Percentiles rank a stretch among this genome's conserved stretches.
Conservation (phyloP, 805 yeast genomes). For the Candida loeiensis region DNA sequence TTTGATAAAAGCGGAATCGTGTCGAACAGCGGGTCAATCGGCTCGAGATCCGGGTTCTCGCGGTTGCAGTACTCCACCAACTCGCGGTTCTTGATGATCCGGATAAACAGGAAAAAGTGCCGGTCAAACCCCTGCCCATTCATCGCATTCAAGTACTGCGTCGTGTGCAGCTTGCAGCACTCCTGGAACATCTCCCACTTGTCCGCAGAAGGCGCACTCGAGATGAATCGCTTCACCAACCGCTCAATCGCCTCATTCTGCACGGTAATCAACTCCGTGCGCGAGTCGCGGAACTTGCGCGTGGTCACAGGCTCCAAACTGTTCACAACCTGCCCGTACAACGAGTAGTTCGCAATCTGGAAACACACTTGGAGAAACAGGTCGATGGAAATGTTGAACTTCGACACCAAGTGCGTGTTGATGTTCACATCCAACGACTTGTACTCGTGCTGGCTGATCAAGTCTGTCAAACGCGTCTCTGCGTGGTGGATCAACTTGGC, state of each 20-base stretch:
- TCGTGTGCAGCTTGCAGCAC: conserved; percentile 51
- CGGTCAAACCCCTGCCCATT: conserved; percentile 69
- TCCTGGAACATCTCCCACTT: conserved; percentile 51
- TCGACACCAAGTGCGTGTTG: conserved; percentile 34
- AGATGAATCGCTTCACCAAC: conserved; percentile 61
- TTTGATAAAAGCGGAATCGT: conserved; percentile 33
- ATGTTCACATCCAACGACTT: conserved; percentile 38
- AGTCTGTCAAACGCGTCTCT: conserved; percentile 56
- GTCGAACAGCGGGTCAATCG: conserved; percentile 17
- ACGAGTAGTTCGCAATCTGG: conserved; percentile 52
- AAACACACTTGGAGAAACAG: conserved; percentile 50
- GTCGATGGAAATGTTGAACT: conserved; percentile 45
- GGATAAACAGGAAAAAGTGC: conserved; percentile 62
- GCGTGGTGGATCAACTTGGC: conserved; percentile 49
- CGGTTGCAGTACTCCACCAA: conserved; percentile 36
- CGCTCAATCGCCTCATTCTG: conserved; percentile 52
- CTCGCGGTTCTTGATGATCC: conserved; percentile 47
- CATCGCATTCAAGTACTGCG: conserved; percentile 49
- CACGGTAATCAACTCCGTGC: conserved; percentile 66
- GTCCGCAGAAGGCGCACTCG: conserved; percentile 43
- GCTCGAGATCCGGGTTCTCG: conserved; percentile 43
- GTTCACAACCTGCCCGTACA: conserved; percentile 49
- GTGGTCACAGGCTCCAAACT: conserved; percentile 63
- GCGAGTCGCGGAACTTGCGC: conserved; percentile 59
- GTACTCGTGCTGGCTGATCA: conserved; percentile 56